These are phyloP conservation scores for Yarrowia sp. DNA, from an alignment of 805 yeast species.

Conservation along the genomic window DNA sequence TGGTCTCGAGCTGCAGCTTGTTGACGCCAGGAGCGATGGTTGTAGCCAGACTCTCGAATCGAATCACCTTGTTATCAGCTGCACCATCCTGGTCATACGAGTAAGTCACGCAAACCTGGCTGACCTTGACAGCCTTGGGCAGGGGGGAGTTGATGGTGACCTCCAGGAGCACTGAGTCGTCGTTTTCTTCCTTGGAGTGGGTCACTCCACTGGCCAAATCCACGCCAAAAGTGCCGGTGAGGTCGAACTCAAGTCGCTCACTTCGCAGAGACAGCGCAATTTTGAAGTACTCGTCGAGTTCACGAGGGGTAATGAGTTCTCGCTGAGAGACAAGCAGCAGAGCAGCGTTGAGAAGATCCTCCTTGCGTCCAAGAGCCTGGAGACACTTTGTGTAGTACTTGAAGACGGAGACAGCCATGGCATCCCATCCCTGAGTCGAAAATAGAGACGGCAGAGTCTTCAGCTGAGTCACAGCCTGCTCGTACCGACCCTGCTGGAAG, in stretches of 20 bases:
- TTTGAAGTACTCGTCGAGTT: constrained; percentile 29
- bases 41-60: constrained; percentile 24
- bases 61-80: constrained; percentile 5
- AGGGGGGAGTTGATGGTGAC: constrained; percentile 39
- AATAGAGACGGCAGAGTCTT: constrained; percentile 69
- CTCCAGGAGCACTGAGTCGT: constrained; percentile 44
- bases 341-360: constrained; percentile 36
- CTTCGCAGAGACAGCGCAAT: constrained; percentile 29
- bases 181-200: constrained; percentile 38
- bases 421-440: constrained; percentile 68
- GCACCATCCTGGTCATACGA: constrained; percentile 26
- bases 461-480: constrained; percentile 60
- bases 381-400: constrained; percentile 69
- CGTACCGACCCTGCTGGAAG: constrained; percentile 55
- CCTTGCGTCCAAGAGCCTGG: constrained; percentile 33
- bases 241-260: constrained; percentile 32
- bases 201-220: constrained; percentile 6
- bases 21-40: background rate
- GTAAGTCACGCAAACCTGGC: constrained; percentile 31
- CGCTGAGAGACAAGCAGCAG: constrained; percentile 35
- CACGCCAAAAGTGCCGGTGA: constrained; percentile 22
- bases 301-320: constrained; percentile 30
- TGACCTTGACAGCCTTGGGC: constrained; percentile 30
- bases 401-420: constrained; percentile 63
- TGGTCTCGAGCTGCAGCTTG: constrained; percentile 29